A percentile compares a stretch with the other conserved stretches of the same genome.
phyloP scores from a whole-genome alignment of 164 flowering plant genomes.

The Macadamia tetraphylla region DNA sequence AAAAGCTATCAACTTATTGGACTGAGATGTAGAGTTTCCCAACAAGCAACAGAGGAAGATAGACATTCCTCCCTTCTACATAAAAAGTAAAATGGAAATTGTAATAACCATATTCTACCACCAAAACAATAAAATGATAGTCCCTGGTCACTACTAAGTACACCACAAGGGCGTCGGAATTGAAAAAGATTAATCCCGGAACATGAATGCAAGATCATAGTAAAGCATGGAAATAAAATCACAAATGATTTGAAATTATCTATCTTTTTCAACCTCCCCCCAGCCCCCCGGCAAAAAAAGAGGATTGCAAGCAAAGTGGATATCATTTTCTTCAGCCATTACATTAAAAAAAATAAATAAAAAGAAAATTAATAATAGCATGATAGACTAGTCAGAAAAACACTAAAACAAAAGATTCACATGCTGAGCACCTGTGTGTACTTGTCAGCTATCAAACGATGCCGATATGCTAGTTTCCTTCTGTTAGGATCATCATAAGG shows the following conservation, averaged over 20 bases:
- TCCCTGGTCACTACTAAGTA: background rate
- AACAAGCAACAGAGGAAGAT: too few species aligned
- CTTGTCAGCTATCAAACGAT: conserved; percentile 55
- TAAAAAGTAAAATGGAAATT: too few species aligned
- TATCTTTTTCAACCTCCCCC: too few species aligned
- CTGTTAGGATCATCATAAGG: conserved; percentile 57
- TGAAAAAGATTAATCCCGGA: background rate
- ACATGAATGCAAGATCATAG: background rate
- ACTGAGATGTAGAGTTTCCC: too few species aligned
- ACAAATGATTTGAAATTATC: background rate
- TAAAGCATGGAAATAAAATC: background rate
- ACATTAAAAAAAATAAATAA: background rate
- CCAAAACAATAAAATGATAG: background rate
- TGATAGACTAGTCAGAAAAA: too few species aligned
- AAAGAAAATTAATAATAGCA: too few species aligned
- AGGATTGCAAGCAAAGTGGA: background rate
- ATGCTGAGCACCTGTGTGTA: conserved; percentile 58
- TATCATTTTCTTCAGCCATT: background rate
- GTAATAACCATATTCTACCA: background rate
- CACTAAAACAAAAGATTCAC: background rate
- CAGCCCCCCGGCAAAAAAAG: background rate
- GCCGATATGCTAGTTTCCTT: conserved; percentile 77
- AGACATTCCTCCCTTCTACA: too few species aligned
- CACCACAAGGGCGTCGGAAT: background rate
- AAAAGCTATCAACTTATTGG: too few species aligned